Evolutionary conservation across 2,329 filamentous ascomycete species (phyloP), one percentile per base, ranked within the genome.

Genomic region (Lachnellula willkommii): DNA sequence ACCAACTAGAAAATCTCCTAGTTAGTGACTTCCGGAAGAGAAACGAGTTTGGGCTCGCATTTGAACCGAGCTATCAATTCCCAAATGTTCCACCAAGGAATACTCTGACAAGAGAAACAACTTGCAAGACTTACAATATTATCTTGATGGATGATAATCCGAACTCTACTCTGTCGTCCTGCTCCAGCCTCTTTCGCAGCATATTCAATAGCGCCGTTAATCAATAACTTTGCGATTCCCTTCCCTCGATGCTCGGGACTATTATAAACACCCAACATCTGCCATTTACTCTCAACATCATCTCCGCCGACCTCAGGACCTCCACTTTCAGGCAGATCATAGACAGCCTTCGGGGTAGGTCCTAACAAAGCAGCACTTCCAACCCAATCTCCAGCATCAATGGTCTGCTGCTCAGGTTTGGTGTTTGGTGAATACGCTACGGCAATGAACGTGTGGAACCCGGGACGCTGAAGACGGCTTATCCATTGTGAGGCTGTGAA

Each of bases 281-380:
- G 65, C 64, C 64, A 67, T 50, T 60, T 61, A 12, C 60, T 65
- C 54, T 70, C 68, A 15, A 60, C 62, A 8, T 60, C 60, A 40
- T 69, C 67, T 1, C 50, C 37, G 7, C 56, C 57, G 8, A 60
- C 59, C 1, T 53, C 42, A 8, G 57, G 59, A 14, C 67, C 65
- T 1, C 65, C 64, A n/a, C 66, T 64, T 43, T 65, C 49, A 0
- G 65, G 65, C 2, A 70, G 48, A 2, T 55, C 55, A 47, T 70
- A 71, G 4, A 58, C 58, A 4, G 45, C 53, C 28, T 48, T 56
- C 4, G 60, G 55, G n/a, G 59, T 54, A 9, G 69, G 69, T 1
- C 70, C 70, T 2, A 68, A 57, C 1, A 72, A 35, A 22, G 66
- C 71, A 7, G 69, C 60, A 45, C 69, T 70, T 7, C 65, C 68